phyloP scores from a whole-genome alignment of 1,284 basidiomycete species.

The Sutorius eximius region DNA sequence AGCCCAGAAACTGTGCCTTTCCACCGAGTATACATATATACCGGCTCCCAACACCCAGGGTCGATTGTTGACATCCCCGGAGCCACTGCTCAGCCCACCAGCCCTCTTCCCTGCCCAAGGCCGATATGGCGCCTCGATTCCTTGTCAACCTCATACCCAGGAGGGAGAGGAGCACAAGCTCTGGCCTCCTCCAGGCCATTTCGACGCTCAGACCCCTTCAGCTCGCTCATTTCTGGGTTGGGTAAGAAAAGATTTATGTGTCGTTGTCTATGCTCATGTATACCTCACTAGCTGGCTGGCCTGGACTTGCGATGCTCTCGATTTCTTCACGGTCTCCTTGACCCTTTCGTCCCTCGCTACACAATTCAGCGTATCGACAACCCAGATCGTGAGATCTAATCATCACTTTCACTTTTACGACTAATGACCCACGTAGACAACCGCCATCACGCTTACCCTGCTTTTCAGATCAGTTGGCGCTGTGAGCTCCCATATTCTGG shows the following conservation, averaged over 20 bases:
- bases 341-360: constrained; percentile 56
- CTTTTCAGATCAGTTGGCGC: constrained; percentile 89
- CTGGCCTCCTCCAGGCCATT: constrained; percentile 43
- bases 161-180: constrained; percentile 38
- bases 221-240: constrained; percentile 59
- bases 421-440: constrained; percentile 48
- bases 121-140: constrained; percentile 27
- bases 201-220: constrained; percentile 44
- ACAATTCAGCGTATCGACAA: constrained; percentile 50
- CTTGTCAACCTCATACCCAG: constrained; percentile 47
- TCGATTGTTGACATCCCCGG: not conserved
- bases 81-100: not conserved
- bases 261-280: not conserved
- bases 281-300: constrained; percentile 60
- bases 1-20: constrained; percentile 9
- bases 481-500: constrained; percentile 36
- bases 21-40: constrained; percentile 12
- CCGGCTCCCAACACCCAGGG: not conserved
- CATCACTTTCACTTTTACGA: not conserved
- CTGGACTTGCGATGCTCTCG: constrained; percentile 78
- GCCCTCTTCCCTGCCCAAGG: not conserved
- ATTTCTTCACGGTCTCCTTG: constrained; percentile 85
- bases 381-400: constrained; percentile 51
- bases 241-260: constrained; percentile 41
- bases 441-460: constrained; percentile 89